Evolutionary conservation across 116 monocot species (phyloP), one percentile per base, ranked within the genome.

Genomic region (Trichopus zeylanicus): DNA sequence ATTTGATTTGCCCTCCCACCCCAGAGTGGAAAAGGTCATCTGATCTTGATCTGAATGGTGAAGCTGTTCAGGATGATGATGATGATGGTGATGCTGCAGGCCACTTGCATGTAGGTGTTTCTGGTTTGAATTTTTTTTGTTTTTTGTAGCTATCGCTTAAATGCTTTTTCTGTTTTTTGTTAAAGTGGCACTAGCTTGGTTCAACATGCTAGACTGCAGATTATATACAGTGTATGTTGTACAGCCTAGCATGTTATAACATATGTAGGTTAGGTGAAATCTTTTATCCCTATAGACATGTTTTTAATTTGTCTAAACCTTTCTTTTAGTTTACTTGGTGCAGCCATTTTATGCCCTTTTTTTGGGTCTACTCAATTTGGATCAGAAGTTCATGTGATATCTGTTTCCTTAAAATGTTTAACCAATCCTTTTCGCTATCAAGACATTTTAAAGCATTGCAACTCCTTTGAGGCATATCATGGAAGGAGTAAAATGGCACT

Each of bases 21-120:
- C 97, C 97, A 4, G 97, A 98, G 54, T 98, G 97, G 97, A 98
- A 98, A 62, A 81, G 91, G 35, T 58, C 91, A 26, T 81, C 84
- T 28, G 82, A 91, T 59, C 91, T 98, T 70, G 97, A 98, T 75
- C 60, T 98, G 49, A 98, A 98, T 80, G 97, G 97, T 64, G 97
- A 98, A 74, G 97, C 97, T 61, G 66, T 73, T 8, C 97, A 75
- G 31, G 97, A 95, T 73, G 90, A 95, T 20, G 95, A 95, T 72
- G 95, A 84, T 35, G 90, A 77, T 59, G 75, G 75, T 22, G 80
- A 76, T 58, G 54, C 54, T 46, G 48, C 59, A 37, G 46, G 71
- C 53, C 59, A 31, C 46, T 48, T 49, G 29, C 72, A 70, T 56
- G 84, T 89, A 64, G 29, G 74, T 65, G 27, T 70, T 49, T n/a